phyloP scores from a whole-genome alignment of 805 yeast genomes.

The Candida ovalis region DNA sequence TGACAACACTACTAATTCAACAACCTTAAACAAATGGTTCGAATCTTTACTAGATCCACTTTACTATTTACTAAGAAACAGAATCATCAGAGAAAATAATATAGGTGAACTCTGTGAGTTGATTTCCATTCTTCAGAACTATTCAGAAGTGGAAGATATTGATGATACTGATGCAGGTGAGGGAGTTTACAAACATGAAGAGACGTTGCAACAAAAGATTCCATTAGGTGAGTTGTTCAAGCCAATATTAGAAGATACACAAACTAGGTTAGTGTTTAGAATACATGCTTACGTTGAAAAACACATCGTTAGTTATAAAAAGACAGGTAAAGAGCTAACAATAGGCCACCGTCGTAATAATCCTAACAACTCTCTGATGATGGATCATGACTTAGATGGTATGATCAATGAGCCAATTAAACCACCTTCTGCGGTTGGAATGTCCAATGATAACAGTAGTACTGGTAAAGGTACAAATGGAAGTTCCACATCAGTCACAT shows the following conservation, averaged over 20 bases:
- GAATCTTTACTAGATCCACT: constrained; percentile 69
- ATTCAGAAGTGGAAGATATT: constrained; percentile 55
- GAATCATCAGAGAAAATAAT: constrained; percentile 65
- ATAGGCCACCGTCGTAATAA: constrained; percentile 42
- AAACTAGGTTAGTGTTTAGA: constrained; percentile 74
- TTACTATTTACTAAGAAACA: constrained; percentile 64
- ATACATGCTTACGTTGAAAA: constrained; percentile 71
- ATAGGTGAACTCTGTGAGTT: constrained; percentile 71
- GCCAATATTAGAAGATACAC: constrained; percentile 73
- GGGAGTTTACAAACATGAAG: constrained; percentile 20
- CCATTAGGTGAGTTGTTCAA: constrained; percentile 52
- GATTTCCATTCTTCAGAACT: constrained; percentile 63
- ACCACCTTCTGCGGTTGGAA: neutral
- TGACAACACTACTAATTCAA: constrained; percentile 30
- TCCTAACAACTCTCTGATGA: constrained; percentile 1
- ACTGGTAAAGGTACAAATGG: neutral
- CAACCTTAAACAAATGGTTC: constrained; percentile 52
- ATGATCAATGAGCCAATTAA: constrained; percentile 1
- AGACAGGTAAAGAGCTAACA: constrained; percentile 63
- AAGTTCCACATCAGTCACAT: neutral
- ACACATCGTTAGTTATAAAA: constrained; percentile 61
- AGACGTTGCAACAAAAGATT: constrained; percentile 12
- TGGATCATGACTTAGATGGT: constrained; percentile 4
- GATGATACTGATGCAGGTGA: constrained; percentile 12
- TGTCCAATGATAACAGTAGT: constrained; percentile 1